Evolutionary conservation across 495 filamentous ascomycete species (phyloP).

Genomic region (Darksidea phi): DNA sequence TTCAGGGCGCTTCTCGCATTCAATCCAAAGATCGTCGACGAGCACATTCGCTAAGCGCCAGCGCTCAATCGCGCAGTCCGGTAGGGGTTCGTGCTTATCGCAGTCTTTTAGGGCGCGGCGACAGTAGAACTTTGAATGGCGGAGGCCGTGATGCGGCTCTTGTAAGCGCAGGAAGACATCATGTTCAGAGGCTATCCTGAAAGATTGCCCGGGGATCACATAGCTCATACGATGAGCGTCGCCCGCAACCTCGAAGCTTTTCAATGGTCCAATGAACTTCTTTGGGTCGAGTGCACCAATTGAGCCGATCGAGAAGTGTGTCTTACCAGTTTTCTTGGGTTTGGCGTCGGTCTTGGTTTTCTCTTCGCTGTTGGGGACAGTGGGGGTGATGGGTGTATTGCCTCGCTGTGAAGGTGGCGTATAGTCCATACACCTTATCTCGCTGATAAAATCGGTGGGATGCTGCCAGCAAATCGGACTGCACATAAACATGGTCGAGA

Average conservation of each 20-base stretch:
- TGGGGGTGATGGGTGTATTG: neutral
- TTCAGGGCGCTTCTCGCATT: constrained; percentile 15
- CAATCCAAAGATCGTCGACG: constrained; percentile 12
- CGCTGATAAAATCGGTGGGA: constrained; percentile 7
- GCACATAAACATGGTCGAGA: constrained; percentile 25
- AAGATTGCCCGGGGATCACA: neutral
- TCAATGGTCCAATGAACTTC: constrained; percentile 23
- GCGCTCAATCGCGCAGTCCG: constrained; percentile 3
- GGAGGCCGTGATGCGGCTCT: constrained; percentile 12
- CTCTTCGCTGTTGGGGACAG: constrained; percentile 1
- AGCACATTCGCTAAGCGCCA: constrained; percentile 12
- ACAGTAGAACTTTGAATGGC: constrained; percentile 11
- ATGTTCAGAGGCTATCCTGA: constrained; percentile 18
- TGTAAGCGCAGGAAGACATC: constrained; percentile 22
- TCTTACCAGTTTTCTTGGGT: neutral
- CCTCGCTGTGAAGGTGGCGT: constrained; percentile 3
- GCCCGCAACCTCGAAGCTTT: constrained; percentile 5
- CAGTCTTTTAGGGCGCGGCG: constrained; percentile 18
- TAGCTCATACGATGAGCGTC: constrained; percentile 16
- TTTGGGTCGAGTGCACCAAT: constrained; percentile 7
- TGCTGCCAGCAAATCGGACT: constrained; percentile 8
- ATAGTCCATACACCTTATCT: constrained; percentile 23
- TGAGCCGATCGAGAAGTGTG: constrained; percentile 17
- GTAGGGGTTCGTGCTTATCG: neutral
- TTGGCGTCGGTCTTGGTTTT: neutral